Percentiles rank a stretch among this genome's conserved stretches.
Conservation (phyloP, 345 rosid species). For the Populus deltoides region DNA sequence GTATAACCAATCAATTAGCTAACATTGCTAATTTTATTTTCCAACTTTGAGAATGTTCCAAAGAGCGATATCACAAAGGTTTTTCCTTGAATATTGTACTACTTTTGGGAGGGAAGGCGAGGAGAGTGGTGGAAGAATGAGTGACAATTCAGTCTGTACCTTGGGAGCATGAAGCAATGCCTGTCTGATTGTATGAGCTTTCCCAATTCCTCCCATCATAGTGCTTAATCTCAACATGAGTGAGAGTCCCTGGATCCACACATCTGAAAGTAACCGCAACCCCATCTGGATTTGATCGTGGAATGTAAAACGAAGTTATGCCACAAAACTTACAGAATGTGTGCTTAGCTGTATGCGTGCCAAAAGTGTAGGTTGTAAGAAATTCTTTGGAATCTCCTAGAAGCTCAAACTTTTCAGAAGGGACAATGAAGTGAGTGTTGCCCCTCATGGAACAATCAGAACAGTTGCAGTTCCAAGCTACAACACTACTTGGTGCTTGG, state of each 20-base stretch:
- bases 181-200: conserved; percentile 26
- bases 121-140: not conserved
- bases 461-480: conserved; percentile 77
- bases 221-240: conserved; percentile 53
- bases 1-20: too few relatives aligned
- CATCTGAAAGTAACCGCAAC: conserved; percentile 56
- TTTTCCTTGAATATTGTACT: not conserved
- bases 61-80: not conserved
- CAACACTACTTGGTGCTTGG: conserved; percentile 47
- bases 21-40: too few relatives aligned
- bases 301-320: conserved; percentile 67
- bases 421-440: conserved; percentile 58
- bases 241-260: conserved; percentile 62
- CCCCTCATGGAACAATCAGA: conserved; percentile 77
- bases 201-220: conserved; percentile 79
- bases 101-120: not conserved
- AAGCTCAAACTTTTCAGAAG: conserved; percentile 55
- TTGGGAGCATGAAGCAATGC: conserved; percentile 50
- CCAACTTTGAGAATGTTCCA: too few relatives aligned
- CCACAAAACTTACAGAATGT: conserved; percentile 86
- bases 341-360: conserved; percentile 77
- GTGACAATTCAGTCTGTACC: not conserved
- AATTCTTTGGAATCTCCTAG: conserved; percentile 57
- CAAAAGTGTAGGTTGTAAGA: conserved; percentile 74
- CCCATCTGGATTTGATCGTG: conserved; percentile 73